Evolutionary conservation across 768 basidiomycete genomes (phyloP).

Genomic region (Auriculariales sp.): DNA sequence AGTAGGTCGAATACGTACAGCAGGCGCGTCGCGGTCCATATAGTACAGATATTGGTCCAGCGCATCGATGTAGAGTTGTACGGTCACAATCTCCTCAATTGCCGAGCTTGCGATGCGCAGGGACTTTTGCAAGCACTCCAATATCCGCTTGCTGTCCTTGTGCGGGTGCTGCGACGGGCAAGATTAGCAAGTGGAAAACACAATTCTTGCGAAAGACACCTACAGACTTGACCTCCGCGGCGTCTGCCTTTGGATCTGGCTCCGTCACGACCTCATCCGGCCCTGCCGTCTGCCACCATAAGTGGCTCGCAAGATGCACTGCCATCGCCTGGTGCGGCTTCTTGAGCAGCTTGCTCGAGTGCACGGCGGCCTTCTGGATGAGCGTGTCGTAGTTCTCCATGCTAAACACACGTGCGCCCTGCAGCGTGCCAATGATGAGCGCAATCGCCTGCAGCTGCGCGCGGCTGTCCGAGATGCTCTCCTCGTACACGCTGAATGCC

Average conservation of each 20-base stretch:
- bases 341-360: slow-evolving; percentile 91
- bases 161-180: slow-evolving; percentile 48
- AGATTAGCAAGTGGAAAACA: not conserved
- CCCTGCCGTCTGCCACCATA: slow-evolving; percentile 90
- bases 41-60: slow-evolving; percentile 94
- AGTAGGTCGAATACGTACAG: slow-evolving; percentile 38
- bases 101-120: slow-evolving; percentile 91
- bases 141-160: slow-evolving; percentile 91
- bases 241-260: slow-evolving; percentile 18
- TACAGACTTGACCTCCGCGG: slow-evolving; percentile 40
- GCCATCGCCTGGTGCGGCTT: slow-evolving; percentile 97
- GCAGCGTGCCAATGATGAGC: slow-evolving; percentile 81
- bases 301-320: slow-evolving; percentile 85
- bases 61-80: slow-evolving; percentile 92
- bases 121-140: slow-evolving; percentile 96
- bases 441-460: slow-evolving; percentile 97
- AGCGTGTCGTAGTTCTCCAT: slow-evolving; percentile 94
- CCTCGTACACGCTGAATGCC: slow-evolving; percentile 95
- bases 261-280: slow-evolving; percentile 14
- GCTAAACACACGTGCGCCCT: slow-evolving; percentile 80
- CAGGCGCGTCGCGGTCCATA: slow-evolving; percentile 83
- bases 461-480: slow-evolving; percentile 88
- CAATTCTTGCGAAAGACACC: slow-evolving; percentile 17
- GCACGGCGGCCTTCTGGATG: slow-evolving; percentile 96
- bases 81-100: slow-evolving; percentile 91